phyloP scores from a whole-genome alignment of 2,329 filamentous ascomycete genomes.

The Tolypocladium amazonense region DNA sequence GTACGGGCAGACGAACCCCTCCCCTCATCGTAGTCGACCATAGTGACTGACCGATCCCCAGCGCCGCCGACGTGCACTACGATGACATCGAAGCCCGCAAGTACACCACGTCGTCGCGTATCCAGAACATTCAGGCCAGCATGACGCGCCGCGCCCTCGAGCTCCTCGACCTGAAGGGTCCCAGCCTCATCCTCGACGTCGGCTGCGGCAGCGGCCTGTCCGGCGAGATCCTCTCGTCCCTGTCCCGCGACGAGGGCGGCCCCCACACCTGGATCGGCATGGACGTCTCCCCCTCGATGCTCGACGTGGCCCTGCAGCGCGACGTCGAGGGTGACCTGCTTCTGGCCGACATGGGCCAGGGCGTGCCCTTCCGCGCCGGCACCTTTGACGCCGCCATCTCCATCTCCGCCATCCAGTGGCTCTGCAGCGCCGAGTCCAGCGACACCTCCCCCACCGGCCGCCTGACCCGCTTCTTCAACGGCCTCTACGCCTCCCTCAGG shows the following conservation, averaged over 20 bases:
- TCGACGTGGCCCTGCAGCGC: conserved; percentile 84
- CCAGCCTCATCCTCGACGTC: conserved; percentile 89
- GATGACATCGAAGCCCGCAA: conserved; percentile 91
- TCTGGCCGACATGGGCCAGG: conserved; percentile 89
- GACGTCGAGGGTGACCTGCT: conserved; percentile 92
- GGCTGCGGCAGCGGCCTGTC: conserved; percentile 92
- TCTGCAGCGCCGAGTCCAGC: conserved; percentile 88
- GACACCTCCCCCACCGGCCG: conserved; percentile 73
- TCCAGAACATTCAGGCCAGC: conserved; percentile 85
- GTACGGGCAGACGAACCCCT: conserved; percentile 34
- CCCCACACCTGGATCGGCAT: conserved; percentile 96
- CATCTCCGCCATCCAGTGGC: conserved; percentile 95
- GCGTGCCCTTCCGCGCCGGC: conserved; percentile 84
- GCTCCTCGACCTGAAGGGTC: conserved; percentile 68
- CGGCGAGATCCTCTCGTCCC: conserved; percentile 80
- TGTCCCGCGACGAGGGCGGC: conserved; percentile 59
- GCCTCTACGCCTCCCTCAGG: conserved; percentile 73
- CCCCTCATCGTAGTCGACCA: not conserved
- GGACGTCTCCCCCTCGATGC: conserved; percentile 92
- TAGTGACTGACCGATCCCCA: conserved; percentile 22
- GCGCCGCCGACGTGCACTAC: conserved; percentile 94
- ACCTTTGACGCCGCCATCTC: conserved; percentile 91
- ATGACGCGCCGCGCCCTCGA: conserved; percentile 94
- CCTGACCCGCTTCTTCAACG: conserved; percentile 81
- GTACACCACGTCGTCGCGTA: conserved; percentile 93